Conservation (phyloP, 768 basidiomycete genomes). For the Phaeotremella skinneri region DNA sequence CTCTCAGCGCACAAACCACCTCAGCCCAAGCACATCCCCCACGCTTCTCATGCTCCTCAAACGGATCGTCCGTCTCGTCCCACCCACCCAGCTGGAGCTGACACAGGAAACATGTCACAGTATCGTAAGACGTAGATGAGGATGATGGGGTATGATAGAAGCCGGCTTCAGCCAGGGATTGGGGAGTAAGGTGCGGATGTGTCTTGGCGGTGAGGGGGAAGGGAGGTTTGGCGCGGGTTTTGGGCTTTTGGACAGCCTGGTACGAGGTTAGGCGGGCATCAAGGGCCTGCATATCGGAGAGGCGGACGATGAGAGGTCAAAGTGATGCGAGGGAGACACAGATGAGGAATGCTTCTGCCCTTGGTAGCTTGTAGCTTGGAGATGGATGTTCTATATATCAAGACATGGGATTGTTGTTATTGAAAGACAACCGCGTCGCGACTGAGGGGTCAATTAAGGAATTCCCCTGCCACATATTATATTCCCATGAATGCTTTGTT, state of each 20-base stretch:
- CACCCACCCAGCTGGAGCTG: slow-evolving; percentile 77
- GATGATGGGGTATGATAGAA: slow-evolving; percentile 76
- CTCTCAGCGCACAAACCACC: slow-evolving; percentile 66
- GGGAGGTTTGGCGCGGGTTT: slow-evolving; percentile 53
- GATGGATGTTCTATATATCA: neutral
- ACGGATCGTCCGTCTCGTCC: slow-evolving; percentile 81
- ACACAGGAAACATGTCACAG: slow-evolving; percentile 75
- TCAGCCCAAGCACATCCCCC: slow-evolving; percentile 81
- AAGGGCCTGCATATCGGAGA: slow-evolving; percentile 49
- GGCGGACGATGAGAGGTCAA: no score
- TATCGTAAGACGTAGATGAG: slow-evolving; percentile 66
- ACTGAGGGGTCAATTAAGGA: slow-evolving; percentile 9
- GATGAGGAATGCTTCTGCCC: no score
- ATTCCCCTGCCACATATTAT: neutral
- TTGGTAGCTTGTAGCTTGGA: no score
- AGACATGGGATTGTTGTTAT: neutral
- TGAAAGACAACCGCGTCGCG: slow-evolving; percentile 5
- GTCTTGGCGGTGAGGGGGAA: slow-evolving; percentile 74
- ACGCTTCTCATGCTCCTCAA: slow-evolving; percentile 73
- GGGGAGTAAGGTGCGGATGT: slow-evolving; percentile 63
- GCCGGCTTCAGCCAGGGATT: slow-evolving; percentile 78
- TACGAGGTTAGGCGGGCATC: slow-evolving; percentile 68
- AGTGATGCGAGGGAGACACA: no score
- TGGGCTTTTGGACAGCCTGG: slow-evolving; percentile 59
- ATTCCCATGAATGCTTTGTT: slow-evolving; percentile 11